Conservation (phyloP, 148 eudicot species). For the Tetragonia tetragonoides region DNA sequence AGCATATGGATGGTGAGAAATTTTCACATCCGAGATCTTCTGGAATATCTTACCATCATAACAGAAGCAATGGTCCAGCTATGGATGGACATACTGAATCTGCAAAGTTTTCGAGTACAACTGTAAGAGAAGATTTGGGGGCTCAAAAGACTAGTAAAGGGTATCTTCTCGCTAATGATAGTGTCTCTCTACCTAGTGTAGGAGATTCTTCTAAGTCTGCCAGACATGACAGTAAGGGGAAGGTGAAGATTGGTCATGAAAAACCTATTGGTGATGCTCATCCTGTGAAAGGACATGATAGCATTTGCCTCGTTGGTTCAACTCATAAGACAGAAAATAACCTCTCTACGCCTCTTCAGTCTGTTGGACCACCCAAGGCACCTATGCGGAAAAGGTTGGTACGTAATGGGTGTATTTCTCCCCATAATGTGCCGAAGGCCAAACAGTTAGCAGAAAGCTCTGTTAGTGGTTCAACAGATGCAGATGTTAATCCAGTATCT, state of each 20-base stretch:
- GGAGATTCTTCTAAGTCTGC: slow-evolving; percentile 20
- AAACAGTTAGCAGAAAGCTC: slow-evolving; percentile 43
- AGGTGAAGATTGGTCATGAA: slow-evolving; percentile 34
- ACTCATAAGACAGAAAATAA: slow-evolving; percentile 28
- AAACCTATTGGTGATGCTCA: slow-evolving; percentile 29
- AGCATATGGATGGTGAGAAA: slow-evolving; percentile 29
- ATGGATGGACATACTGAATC: slow-evolving; percentile 12
- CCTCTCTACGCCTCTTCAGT: slow-evolving; percentile 28
- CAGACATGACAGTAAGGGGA: slow-evolving; percentile 35
- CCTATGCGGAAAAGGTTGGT: slow-evolving; percentile 58
- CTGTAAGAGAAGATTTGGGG: slow-evolving; percentile 17
- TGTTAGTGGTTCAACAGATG: slow-evolving; percentile 19
- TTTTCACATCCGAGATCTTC: slow-evolving; percentile 17
- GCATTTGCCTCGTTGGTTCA: slow-evolving; percentile 10
- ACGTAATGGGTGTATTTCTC: slow-evolving; percentile 79
- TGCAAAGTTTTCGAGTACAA: slow-evolving; percentile 22
- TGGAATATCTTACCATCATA: slow-evolving; percentile 15
- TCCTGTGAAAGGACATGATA: slow-evolving; percentile 23
- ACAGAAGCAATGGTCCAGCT: slow-evolving; percentile 1
- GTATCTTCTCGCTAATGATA: slow-evolving; percentile 18
- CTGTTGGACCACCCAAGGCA: slow-evolving; percentile 31
- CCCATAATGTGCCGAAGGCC: slow-evolving; percentile 66
- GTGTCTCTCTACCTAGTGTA: slow-evolving; percentile 19
- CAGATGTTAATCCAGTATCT: slow-evolving; percentile 24
- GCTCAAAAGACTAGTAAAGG: slow-evolving; percentile 24